Conservation (phyloP, 1,284 basidiomycete species). For the Microbotryum intermedium region DNA sequence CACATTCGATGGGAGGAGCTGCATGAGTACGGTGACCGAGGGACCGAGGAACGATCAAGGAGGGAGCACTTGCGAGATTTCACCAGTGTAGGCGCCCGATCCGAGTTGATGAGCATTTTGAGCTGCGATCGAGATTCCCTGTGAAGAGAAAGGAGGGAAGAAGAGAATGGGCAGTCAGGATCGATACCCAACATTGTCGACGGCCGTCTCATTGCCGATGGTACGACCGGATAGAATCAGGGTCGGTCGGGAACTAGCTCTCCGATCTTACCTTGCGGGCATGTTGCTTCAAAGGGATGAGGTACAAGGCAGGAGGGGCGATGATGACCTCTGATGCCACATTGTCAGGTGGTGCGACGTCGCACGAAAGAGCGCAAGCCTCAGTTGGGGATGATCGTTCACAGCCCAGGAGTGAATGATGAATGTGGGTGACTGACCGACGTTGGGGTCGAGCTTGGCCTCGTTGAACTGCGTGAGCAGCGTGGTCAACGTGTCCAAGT, state of each 20-base stretch:
- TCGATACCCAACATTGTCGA: neutral
- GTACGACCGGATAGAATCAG: neutral
- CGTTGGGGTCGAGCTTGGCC: constrained; percentile 61
- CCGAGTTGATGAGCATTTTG: constrained; percentile 85
- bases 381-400: neutral
- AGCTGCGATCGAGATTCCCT: constrained; percentile 56
- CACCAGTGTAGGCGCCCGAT: constrained; percentile 90
- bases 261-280: constrained; percentile 37
- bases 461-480: constrained; percentile 64
- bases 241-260: neutral
- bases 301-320: constrained; percentile 79
- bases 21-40: neutral
- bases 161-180: neutral
- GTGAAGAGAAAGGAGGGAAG: constrained; percentile 38
- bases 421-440: constrained; percentile 50
- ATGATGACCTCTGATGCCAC: constrained; percentile 69
- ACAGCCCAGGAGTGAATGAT: no score
- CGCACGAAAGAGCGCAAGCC: no score
- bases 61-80: constrained; percentile 58
- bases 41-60: neutral
- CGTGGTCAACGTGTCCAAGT: constrained; percentile 53
- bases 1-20: constrained; percentile 1
- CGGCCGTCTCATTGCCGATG: neutral
- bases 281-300: constrained; percentile 56
- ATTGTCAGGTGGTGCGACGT: neutral